Conservation (phyloP, 2,329 filamentous ascomycete species). For the Penicillium corylophilum region DNA sequence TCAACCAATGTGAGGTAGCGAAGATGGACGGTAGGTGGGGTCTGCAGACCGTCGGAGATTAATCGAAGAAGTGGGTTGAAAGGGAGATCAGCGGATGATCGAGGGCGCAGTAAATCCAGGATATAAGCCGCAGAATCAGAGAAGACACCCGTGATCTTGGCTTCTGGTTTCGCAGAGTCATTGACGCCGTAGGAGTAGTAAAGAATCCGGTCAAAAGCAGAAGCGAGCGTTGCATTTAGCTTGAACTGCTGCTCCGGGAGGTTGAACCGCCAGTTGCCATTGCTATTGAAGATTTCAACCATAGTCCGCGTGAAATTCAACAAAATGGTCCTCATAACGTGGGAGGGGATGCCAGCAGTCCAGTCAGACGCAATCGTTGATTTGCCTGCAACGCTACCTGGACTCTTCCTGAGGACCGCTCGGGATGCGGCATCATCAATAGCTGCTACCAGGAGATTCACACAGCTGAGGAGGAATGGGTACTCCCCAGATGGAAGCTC, state of each 20-base stretch:
- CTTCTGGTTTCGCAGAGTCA: slow-evolving; percentile 50
- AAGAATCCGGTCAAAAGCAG: slow-evolving; percentile 69
- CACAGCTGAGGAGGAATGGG: slow-evolving; percentile 71
- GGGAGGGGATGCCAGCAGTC: slow-evolving; percentile 74
- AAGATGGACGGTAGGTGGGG: slow-evolving; percentile 63
- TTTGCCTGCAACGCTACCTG: slow-evolving; percentile 31
- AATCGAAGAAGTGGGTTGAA: slow-evolving; percentile 75
- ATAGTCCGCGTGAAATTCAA: slow-evolving; percentile 71
- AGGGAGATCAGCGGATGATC: slow-evolving; percentile 66
- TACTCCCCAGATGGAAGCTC: slow-evolving; percentile 77
- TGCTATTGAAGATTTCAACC: slow-evolving; percentile 82
- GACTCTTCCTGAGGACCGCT: slow-evolving; percentile 47
- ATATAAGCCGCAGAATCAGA: slow-evolving; percentile 73
- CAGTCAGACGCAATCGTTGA: slow-evolving; percentile 40
- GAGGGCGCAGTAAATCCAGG: slow-evolving; percentile 71
- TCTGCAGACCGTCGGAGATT: slow-evolving; percentile 62
- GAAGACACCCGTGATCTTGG: slow-evolving; percentile 62
- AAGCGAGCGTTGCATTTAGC: slow-evolving; percentile 67
- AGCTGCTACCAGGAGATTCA: slow-evolving; percentile 71
- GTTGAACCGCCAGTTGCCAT: slow-evolving; percentile 79
- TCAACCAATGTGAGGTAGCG: slow-evolving; percentile 56
- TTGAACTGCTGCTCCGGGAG: slow-evolving; percentile 65
- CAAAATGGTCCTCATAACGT: slow-evolving; percentile 69
- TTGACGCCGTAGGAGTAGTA: slow-evolving; percentile 74
- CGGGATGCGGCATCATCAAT: slow-evolving; percentile 69